Evolutionary conservation across 2,329 filamentous ascomycete species (phyloP).

Genomic region (Botrytis pseudocinerea): DNA sequence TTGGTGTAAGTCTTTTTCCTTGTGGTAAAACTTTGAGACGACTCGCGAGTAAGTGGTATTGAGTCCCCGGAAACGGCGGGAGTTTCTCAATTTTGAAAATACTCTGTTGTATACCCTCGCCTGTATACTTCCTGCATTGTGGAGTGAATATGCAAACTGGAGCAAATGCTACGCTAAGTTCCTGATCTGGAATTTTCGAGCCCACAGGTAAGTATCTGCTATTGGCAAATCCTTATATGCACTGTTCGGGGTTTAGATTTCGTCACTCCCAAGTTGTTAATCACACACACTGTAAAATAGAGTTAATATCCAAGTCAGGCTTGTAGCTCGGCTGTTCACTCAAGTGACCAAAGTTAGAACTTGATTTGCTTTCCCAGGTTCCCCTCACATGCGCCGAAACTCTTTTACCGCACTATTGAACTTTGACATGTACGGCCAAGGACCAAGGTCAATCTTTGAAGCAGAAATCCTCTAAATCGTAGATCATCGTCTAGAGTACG

Average conservation of each 20-base stretch:
- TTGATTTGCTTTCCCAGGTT: constrained; percentile 11
- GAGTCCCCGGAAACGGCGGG: background rate
- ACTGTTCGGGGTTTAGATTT: background rate
- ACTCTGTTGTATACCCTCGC: background rate
- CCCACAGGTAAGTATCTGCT: background rate
- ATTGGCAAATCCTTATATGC: background rate
- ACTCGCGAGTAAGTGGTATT: background rate
- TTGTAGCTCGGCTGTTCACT: background rate
- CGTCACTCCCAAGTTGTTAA: background rate
- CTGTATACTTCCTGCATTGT: background rate
- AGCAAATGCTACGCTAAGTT: background rate
- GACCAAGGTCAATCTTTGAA: background rate
- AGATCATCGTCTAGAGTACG: constrained; percentile 8
- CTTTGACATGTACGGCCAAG: background rate
- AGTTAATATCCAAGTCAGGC: constrained; percentile 3
- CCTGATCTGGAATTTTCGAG: background rate
- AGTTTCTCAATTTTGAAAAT: background rate
- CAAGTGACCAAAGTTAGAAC: background rate
- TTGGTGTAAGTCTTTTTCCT: background rate
- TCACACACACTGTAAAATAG: background rate
- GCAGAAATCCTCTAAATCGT: constrained; percentile 2
- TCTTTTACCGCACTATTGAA: constrained; percentile 5
- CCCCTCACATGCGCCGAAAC: constrained; percentile 11
- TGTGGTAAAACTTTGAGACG: background rate
- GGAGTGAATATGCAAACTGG: background rate